phyloP scores from a whole-genome alignment of 148 eudicot genomes.

The Polygonum maritimum region DNA sequence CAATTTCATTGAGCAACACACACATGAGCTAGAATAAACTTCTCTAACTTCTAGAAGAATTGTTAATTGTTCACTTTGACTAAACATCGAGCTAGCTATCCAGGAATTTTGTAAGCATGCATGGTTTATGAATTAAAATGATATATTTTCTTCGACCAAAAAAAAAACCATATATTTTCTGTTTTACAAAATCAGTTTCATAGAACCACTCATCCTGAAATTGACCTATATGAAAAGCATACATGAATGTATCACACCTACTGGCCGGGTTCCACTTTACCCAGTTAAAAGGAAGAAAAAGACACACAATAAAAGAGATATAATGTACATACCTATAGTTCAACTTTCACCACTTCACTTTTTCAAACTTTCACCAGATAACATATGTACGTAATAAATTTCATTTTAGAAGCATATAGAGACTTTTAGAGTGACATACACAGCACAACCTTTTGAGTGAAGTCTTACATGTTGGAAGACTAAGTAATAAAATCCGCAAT shows the following conservation, averaged over 20 bases:
- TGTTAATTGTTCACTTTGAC: conserved; percentile 16
- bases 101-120: background rate
- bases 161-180: background rate
- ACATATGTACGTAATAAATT: background rate
- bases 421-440: background rate
- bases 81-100: background rate
- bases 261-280: conserved; percentile 7
- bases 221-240: background rate
- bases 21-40: background rate
- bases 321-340: background rate
- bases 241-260: background rate
- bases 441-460: background rate
- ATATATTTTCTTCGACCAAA: background rate
- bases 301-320: background rate
- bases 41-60: background rate
- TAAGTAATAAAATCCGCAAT: background rate
- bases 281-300: background rate
- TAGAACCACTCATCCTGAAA: background rate
- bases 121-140: background rate
- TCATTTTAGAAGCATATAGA: conserved; percentile 10
- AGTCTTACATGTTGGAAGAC: background rate
- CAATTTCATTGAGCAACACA: background rate
- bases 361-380: background rate
- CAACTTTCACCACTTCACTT: background rate
- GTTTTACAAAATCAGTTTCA: background rate